Evolutionary conservation across 202 grass and related monocot species (phyloP), one percentile per base, ranked within the genome.

Genomic region (Elaeis oleifera): DNA sequence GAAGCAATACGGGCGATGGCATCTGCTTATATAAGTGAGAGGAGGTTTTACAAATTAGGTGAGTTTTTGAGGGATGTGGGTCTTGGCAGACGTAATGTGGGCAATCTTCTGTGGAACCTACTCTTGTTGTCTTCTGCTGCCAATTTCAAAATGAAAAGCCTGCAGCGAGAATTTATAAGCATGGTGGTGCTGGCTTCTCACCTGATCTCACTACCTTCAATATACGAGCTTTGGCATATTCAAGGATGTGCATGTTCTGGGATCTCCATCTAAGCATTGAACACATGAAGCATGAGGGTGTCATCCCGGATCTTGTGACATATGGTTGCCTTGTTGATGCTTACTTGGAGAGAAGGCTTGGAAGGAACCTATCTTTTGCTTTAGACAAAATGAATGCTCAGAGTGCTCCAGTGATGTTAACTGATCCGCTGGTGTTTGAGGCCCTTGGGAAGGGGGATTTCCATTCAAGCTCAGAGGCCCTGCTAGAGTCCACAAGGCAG

Each of bases 191-290:
- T 19, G 92, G 82, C 1, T 81, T 79, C 69, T 65, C 16, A 51
- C 82, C 82, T 7, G 82, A 97, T 77, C 63, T 92, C 69, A 89
- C 80, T 64, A 91, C 92, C 28, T 97, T 91, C 67, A 97, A 91
- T 76, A 70, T 91, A 65, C 72, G 92, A 60, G 49, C 84, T 58
- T 61, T 67, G 1, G 82, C 92, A 0, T 97, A 89, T 79, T 97
- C 88, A 51, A 92, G 84, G 83, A 97, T 92, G 88, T 83, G 87
- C 59, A 92, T 97, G 84, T 92, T 97, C 83, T 89, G 84, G 92
- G 88, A 92, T 72, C 83, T 97, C 77, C 84, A 92, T 75, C 74
- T 97, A 71, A 86, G 61, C 54, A 74, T 84, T 53, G 77, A 90
- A 16, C 81, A 90, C 68, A 90, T 90, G 86, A 70, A 63, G 69